Evolutionary conservation across 148 eudicot genomes (phyloP).

Genomic region (Silene conica): DNA sequence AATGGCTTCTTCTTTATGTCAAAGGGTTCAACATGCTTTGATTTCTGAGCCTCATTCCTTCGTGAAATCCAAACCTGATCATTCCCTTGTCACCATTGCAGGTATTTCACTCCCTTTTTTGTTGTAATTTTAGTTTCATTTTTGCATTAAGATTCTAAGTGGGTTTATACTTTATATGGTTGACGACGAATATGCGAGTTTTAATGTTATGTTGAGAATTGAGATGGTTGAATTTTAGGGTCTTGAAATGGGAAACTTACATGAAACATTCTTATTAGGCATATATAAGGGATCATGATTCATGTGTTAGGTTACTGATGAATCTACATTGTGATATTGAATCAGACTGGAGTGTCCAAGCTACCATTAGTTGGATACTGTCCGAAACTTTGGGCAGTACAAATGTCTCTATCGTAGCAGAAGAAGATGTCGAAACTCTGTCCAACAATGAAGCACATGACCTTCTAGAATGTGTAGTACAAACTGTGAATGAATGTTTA

Average conservation of each 20-base stretch:
- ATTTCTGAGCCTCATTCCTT: slow-evolving; percentile 33
- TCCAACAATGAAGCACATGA: slow-evolving; percentile 46
- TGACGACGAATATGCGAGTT: background rate
- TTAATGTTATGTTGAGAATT: background rate
- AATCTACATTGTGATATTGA: slow-evolving; percentile 22
- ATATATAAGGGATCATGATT: background rate
- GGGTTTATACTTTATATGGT: no score
- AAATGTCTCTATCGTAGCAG: slow-evolving; percentile 77
- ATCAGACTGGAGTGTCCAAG: slow-evolving; percentile 97
- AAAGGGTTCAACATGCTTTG: slow-evolving; percentile 52
- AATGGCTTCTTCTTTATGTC: slow-evolving; percentile 72
- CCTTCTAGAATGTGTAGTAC: slow-evolving; percentile 53
- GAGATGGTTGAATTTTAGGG: background rate
- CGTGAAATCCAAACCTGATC: slow-evolving; percentile 64
- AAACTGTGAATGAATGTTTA: slow-evolving; percentile 69
- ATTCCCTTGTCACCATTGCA: slow-evolving; percentile 86
- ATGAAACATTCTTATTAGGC: background rate
- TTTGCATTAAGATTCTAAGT: no score
- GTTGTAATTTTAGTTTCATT: no score
- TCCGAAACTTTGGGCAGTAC: slow-evolving; percentile 51
- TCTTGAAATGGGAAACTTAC: background rate
- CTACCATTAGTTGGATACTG: slow-evolving; percentile 71
- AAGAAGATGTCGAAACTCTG: slow-evolving; percentile 76
- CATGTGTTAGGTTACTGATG: slow-evolving; percentile 1
- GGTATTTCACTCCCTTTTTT: slow-evolving; percentile 27